Conservation (phyloP, 331 rosid species). For the Malus hybrid region DNA sequence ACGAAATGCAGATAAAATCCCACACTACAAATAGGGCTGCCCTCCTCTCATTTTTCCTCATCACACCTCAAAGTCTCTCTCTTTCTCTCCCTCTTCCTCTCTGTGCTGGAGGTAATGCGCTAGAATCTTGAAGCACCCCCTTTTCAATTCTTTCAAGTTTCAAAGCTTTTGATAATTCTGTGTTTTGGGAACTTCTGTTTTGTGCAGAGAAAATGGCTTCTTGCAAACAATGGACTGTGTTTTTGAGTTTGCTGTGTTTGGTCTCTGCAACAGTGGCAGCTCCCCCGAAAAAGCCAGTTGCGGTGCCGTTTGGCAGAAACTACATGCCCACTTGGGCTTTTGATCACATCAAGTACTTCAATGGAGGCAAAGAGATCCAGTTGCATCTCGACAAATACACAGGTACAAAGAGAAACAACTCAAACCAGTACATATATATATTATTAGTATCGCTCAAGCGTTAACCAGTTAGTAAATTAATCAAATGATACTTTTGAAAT, state of each 20-base stretch:
- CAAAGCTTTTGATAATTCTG: background rate
- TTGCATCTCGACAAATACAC: conserved; percentile 81
- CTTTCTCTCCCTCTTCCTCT: background rate
- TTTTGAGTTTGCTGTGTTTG: conserved; percentile 23
- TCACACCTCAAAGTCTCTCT: background rate
- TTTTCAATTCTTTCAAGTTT: background rate
- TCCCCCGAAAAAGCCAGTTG: conserved; percentile 41
- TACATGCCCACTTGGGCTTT: conserved; percentile 90
- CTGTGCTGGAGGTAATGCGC: background rate
- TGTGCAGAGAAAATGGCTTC: conserved; percentile 35
- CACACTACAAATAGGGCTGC: conserved; percentile 3
- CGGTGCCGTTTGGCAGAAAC: conserved; percentile 78
- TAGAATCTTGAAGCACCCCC: background rate
- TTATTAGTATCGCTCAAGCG: no score
- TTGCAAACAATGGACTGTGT: conserved; percentile 16
- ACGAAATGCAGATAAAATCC: background rate
- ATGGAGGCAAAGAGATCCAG: conserved; percentile 64
- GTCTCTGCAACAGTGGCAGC: conserved; percentile 34
- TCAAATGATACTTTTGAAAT: background rate
- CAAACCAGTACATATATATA: background rate
- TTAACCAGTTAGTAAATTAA: no score
- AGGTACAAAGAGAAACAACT: conserved; percentile 14
- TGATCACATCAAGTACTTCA: conserved; percentile 87
- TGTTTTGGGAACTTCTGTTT: background rate
- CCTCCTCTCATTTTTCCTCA: background rate